These are phyloP conservation scores for Colletotrichum liaoningense DNA, from an alignment of 2,329 filamentous ascomycete species.

Conservation along the genomic window DNA sequence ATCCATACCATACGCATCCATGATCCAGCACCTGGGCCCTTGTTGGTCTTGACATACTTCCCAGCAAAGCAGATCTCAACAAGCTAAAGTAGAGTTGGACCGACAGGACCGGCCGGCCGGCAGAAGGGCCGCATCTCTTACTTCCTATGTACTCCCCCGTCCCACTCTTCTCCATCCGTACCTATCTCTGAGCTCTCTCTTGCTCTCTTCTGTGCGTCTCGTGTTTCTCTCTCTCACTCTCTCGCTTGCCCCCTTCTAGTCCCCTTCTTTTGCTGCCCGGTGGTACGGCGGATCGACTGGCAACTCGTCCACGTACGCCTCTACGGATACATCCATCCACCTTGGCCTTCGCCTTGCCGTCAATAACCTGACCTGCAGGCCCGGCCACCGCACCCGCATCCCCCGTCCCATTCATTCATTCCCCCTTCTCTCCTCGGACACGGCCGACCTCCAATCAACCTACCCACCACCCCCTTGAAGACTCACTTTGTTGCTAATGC, in stretches of 20 bases:
- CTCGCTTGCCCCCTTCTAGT: background rate
- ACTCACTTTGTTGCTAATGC: constrained; percentile 29
- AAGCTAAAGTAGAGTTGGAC: constrained; percentile 3
- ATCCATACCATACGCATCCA: no score
- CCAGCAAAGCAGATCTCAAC: background rate
- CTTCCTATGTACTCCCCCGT: background rate
- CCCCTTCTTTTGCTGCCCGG: background rate
- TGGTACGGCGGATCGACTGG: background rate
- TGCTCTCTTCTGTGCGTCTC: background rate
- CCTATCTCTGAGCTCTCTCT: background rate
- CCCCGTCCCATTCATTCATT: constrained; percentile 17
- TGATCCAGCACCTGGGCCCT: no score
- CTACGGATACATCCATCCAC: background rate
- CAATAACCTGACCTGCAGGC: background rate
- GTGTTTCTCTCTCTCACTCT: background rate
- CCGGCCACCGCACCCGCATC: constrained; percentile 19
- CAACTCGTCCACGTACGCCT: constrained; percentile 1
- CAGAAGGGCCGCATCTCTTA: background rate
- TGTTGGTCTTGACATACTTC: background rate
- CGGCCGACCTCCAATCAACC: constrained; percentile 24
- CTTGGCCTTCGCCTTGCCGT: background rate
- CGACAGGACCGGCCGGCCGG: background rate
- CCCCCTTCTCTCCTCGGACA: constrained; percentile 12
- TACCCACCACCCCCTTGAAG: constrained; percentile 24
- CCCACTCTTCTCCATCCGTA: background rate